Evolutionary conservation across 306 rosid genomes (phyloP), one percentile per base, ranked within the genome.

Genomic region (Prunus dulcis): DNA sequence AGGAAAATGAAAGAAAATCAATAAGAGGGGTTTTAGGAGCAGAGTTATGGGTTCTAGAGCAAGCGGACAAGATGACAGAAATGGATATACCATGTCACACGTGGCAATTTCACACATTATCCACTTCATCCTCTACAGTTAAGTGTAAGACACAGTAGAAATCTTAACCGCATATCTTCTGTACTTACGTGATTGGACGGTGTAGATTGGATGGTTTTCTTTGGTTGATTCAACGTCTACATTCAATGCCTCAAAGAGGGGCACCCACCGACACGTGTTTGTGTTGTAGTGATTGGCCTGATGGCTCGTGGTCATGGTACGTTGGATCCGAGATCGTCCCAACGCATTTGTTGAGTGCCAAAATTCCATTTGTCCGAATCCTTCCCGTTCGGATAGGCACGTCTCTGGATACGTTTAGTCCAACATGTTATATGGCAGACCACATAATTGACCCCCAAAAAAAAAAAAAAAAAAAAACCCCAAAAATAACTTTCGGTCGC

Each of bases 91-190:
- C 1, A 18, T 3, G 22, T 15, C 22, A 23, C 27, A 55, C 74
- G 82, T 74, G 82, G 73, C 78, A 55, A 18, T 34, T 43, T 19
- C 82, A 63, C 20, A 28, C 74, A 19, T 79, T 79, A 79, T 72
- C 82, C 74, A 79, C 67, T 56, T 64, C 69, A 34, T 53, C 7
- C 0, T 70, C 12, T 70, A 25, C 5, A 2, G 60, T 50, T 4
- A 28, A 52, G 7, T 50, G 25, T 0, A 57, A 69, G 61, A 1
- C 10, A 19, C 12, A 5, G 51, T 2, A 3, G 13, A 14, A 34
- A 71, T 55, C 7, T 22, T 12, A 23, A 6, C 15, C 41, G 76
- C 57, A 12, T 5, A 38, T 71, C 68, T 15, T 63, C 3, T 28
- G 4, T 10, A 5, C 49, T 1, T 1, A 0, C 27, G 38, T 65